phyloP scores from a whole-genome alignment of 495 filamentous ascomycete species.

The Xylaria bambusicola region DNA sequence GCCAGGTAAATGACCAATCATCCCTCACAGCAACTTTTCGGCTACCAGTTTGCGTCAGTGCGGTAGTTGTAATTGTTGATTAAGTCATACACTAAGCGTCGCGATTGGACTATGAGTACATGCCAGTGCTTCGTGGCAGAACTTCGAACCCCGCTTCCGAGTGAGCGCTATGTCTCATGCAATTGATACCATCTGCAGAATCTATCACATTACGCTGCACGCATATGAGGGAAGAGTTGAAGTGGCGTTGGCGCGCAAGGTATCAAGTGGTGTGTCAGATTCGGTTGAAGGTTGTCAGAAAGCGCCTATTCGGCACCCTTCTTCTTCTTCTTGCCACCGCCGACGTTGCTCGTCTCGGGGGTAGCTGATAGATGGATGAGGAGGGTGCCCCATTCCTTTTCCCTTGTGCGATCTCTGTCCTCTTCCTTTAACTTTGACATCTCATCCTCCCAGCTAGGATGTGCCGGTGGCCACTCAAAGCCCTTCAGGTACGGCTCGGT shows the following conservation, averaged over 20 bases:
- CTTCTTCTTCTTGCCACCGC: constrained; percentile 69
- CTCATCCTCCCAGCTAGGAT: constrained; percentile 66
- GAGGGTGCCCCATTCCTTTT: constrained; percentile 56
- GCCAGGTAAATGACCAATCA: not conserved
- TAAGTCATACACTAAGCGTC: constrained; percentile 5
- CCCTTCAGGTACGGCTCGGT: constrained; percentile 80
- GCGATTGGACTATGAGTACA: constrained; percentile 17
- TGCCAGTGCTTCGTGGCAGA: not conserved
- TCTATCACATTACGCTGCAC: constrained; percentile 8
- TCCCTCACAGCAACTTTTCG: not conserved
- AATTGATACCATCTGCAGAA: constrained; percentile 7
- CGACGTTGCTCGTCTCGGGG: constrained; percentile 49
- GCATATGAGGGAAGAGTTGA: not conserved
- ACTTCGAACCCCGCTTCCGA: not conserved
- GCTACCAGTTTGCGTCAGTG: not conserved
- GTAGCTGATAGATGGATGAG: constrained; percentile 82
- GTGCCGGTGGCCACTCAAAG: constrained; percentile 74
- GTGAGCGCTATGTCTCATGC: not conserved
- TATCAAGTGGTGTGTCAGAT: constrained; percentile 5
- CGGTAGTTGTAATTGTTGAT: constrained; percentile 10
- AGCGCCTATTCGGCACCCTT: constrained; percentile 51
- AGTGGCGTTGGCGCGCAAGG: not conserved
- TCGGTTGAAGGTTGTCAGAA: not conserved
- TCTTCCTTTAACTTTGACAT: constrained; percentile 43
- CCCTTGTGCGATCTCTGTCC: constrained; percentile 13